These are phyloP conservation scores for Plasmodium malariae DNA, from an alignment of 169 alveolate genomes.

Conservation along the genomic window DNA sequence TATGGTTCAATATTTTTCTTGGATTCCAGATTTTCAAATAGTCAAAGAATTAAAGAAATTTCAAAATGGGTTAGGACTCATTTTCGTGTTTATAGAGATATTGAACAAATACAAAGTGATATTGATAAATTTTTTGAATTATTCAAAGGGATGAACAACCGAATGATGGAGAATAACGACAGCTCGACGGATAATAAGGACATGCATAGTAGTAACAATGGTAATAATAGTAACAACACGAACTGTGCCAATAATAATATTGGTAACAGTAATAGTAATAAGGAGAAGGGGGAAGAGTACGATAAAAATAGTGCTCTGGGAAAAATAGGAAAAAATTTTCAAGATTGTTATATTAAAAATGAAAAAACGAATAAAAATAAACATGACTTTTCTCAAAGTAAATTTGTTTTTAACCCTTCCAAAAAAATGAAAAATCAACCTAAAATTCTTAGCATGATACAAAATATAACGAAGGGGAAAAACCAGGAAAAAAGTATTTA, in stretches of 20 bases:
- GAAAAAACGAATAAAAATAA: conserved; percentile 13
- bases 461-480: conserved; percentile 73
- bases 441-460: conserved; percentile 73
- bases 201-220: background rate
- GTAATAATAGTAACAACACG: background rate
- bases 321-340: conserved; percentile 70
- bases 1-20: conserved; percentile 93
- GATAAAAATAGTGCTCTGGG: background rate
- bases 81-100: conserved; percentile 61
- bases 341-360: conserved; percentile 58
- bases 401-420: conserved; percentile 51
- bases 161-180: background rate
- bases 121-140: conserved; percentile 74
- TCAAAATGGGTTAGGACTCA: conserved; percentile 91
- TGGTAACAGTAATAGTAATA: background rate
- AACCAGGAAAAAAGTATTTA: conserved; percentile 35
- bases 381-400: conserved; percentile 30
- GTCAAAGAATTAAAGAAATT: conserved; percentile 83
- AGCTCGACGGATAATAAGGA: background rate
- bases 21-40: conserved; percentile 90
- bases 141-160: conserved; percentile 48
- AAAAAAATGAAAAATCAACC: conserved; percentile 73
- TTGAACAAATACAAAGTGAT: conserved; percentile 75
- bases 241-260: background rate
- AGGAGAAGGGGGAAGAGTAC: background rate